phyloP scores from a whole-genome alignment of 1,284 basidiomycete genomes.

The Acaromyces ingoldii region DNA sequence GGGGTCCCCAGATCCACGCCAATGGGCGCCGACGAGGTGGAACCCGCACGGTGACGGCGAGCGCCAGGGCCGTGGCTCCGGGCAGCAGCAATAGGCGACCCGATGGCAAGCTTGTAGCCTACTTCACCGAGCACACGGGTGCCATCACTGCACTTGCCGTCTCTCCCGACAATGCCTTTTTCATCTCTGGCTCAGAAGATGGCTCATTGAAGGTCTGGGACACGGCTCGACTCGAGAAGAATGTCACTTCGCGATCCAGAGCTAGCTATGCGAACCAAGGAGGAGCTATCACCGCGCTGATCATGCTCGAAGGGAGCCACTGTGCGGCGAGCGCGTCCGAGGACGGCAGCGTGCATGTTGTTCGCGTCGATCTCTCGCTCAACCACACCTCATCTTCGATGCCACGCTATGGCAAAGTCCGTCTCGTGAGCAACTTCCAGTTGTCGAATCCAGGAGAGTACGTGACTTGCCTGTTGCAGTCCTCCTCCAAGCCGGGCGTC shows the following conservation, averaged over 20 bases:
- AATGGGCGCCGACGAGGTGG: slow-evolving; percentile 15
- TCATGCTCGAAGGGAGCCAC: slow-evolving; percentile 51
- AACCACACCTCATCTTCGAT: slow-evolving; percentile 32
- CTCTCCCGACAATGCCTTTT: slow-evolving; percentile 89
- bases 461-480: slow-evolving; percentile 44
- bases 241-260: slow-evolving; percentile 57
- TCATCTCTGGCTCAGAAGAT: slow-evolving; percentile 81
- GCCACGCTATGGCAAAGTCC: slow-evolving; percentile 52
- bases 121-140: slow-evolving; percentile 53
- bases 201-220: slow-evolving; percentile 73
- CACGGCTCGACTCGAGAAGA: slow-evolving; percentile 70
- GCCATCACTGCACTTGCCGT: slow-evolving; percentile 72
- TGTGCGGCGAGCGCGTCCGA: slow-evolving; percentile 52
- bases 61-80: slow-evolving; percentile 2
- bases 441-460: slow-evolving; percentile 49
- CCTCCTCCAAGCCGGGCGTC: slow-evolving; percentile 2
- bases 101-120: slow-evolving; percentile 42
- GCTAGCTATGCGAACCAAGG: slow-evolving; percentile 51
- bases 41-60: not conserved
- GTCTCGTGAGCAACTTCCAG: slow-evolving; percentile 50
- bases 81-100: slow-evolving; percentile 35
- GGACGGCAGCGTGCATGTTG: slow-evolving; percentile 53
- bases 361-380: slow-evolving; percentile 49
- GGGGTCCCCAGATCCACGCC: slow-evolving; percentile 19
- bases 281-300: slow-evolving; percentile 48